Conservation (phyloP, 768 basidiomycete genomes). For the Cystofilobasidium capitatum region DNA sequence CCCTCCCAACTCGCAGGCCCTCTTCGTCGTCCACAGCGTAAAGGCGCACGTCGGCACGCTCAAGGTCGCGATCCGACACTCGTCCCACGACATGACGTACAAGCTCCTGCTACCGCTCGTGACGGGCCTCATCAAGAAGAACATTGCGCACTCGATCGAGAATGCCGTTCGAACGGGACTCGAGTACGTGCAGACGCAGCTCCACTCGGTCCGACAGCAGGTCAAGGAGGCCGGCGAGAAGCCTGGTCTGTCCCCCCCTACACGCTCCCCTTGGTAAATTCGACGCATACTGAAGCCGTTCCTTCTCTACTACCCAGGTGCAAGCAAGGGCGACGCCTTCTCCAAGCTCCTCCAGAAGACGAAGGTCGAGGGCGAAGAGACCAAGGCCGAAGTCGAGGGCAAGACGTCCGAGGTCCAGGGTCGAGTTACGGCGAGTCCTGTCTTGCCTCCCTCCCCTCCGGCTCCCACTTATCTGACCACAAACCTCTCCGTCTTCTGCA, state of each 20-base stretch:
- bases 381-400: not conserved
- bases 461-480: not conserved
- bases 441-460: not conserved
- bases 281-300: not conserved
- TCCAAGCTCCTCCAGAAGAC: not conserved
- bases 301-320: not conserved
- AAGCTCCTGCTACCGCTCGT: not conserved
- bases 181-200: not conserved
- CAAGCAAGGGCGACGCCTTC: conserved; percentile 2
- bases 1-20: not conserved
- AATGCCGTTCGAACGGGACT: not conserved
- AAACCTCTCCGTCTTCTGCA: not conserved
- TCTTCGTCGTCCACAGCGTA: not conserved
- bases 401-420: not conserved
- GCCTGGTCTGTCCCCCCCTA: not conserved
- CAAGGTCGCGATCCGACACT: not conserved
- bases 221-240: not conserved
- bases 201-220: not conserved
- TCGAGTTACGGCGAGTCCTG: not conserved
- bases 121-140: not conserved
- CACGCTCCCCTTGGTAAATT: not conserved
- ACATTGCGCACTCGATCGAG: not conserved
- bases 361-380: not conserved
- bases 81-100: not conserved
- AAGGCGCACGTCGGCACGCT: conserved; percentile 1